Base-by-base conservation (phyloP, 305 asterid genomes). In the Fraxinus sp. region DNA sequence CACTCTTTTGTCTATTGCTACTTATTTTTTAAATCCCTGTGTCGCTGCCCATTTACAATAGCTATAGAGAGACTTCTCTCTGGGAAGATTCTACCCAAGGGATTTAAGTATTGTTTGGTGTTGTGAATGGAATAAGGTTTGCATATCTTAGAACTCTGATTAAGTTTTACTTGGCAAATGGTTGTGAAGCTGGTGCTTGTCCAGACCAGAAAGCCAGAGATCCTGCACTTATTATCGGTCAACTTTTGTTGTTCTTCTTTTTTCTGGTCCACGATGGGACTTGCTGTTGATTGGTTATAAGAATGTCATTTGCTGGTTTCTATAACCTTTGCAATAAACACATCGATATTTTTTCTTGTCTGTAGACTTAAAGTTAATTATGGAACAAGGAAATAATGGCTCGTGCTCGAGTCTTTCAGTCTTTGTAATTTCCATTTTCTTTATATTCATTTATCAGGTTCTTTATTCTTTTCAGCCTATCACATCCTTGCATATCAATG, bases 401-500 rank as follows among this genome's bases (percentile, higher is more conserved):
- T 33, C 24, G 2, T 70, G 24, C 41, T 70, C 1, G 41, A 70
- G 44, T 30, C 76, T 28, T 13, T 70, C 20, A 30, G 35, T 70
- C 76, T 70, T 8, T 32, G 9, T 70, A 70, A 32, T 30, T 4
- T 9, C 39, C 30, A 30, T 70, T 70, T 32, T 32, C 41, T 32
- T 24, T 70, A 28, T 32, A 30, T 70, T 66, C 39, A 0, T 35
- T 32, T 2, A 11, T 70, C 20, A 0, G 22, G 41, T 32, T 8
- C 72, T 20, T n/a, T 33, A 59, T 81, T 46, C 46, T 44, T 77
- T 37, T 22, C n/a, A 68, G 37, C 78, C 49, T 71, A 57, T 78
- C 55, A 70, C 22, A 16, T 24, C 3, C 64, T 62, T 37, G 26
- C 18, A 10, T 26, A 1, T 79, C 70, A 14, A n/a, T 80, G 71